Conservation (phyloP, 2,329 filamentous ascomycete species). For the Sporothrix brasiliensis region DNA sequence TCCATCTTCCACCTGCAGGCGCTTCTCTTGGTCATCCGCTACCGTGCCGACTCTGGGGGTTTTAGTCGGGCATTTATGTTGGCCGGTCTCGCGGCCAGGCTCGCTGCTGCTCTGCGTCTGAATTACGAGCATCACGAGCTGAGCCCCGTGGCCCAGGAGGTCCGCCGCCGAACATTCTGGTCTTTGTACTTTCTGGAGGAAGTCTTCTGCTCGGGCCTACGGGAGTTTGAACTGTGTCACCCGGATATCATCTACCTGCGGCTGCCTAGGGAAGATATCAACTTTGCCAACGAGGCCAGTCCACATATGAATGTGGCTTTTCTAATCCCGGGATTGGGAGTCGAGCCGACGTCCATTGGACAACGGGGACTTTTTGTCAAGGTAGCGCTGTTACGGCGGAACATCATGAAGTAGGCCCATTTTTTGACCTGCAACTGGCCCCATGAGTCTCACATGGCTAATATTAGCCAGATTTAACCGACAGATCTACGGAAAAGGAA, state of each 20-base stretch:
- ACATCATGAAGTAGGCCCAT: conserved; percentile 7
- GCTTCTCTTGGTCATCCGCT: conserved; percentile 17
- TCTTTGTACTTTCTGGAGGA: conserved; percentile 28
- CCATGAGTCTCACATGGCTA: neutral
- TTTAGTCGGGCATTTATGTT: conserved; percentile 24
- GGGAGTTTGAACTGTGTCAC: conserved; percentile 23
- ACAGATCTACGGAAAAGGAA: conserved; percentile 21
- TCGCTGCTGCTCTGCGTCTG: conserved; percentile 12
- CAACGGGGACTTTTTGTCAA: conserved; percentile 23
- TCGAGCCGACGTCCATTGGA: conserved; percentile 11
- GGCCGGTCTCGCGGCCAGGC: neutral
- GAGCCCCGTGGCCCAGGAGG: conserved; percentile 19
- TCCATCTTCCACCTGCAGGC: conserved; percentile 26
- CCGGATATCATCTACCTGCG: conserved; percentile 24
- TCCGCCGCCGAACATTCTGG: conserved; percentile 27
- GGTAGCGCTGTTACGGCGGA: neutral
- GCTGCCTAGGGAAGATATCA: conserved; percentile 10
- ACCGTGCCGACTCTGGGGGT: conserved; percentile 11
- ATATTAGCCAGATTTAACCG: conserved; percentile 5
- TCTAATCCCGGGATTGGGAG: neutral
- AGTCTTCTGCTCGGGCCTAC: conserved; percentile 22
- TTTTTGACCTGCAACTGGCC: neutral
- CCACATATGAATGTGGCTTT: neutral
- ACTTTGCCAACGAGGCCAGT: conserved; percentile 14
- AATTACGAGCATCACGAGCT: conserved; percentile 26